A percentile compares a stretch with the other conserved stretches of the same genome.
These are phyloP conservation scores for Aspergillus fischeri DNA, from an alignment of 2,329 filamentous ascomycete genomes.

Conservation along the genomic window DNA sequence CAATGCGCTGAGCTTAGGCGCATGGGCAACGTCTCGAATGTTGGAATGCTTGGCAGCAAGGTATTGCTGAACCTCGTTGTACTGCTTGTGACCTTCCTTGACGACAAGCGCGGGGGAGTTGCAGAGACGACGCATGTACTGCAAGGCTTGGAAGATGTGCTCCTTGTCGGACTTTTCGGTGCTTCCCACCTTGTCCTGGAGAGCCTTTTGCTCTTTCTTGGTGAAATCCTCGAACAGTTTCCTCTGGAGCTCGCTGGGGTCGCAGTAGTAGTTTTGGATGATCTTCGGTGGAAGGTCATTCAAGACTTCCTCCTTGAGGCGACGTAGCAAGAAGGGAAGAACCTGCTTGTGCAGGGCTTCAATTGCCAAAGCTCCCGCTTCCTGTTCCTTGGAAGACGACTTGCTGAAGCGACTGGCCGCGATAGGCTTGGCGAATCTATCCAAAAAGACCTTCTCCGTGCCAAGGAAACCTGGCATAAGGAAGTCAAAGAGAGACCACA, in stretches of 20 bases:
- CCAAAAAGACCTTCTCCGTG: slow-evolving; percentile 92
- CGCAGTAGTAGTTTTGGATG: slow-evolving; percentile 98
- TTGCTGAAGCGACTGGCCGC: slow-evolving; percentile 93
- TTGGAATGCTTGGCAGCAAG: slow-evolving; percentile 74
- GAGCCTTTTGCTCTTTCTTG: slow-evolving; percentile 84
- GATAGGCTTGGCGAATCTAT: slow-evolving; percentile 92
- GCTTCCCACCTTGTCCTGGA: slow-evolving; percentile 76
- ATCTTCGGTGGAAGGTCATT: slow-evolving; percentile 98
- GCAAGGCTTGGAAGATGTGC: slow-evolving; percentile 97
- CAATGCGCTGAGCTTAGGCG: slow-evolving; percentile 86
- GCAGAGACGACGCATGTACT: slow-evolving; percentile 99
- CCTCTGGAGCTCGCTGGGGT: slow-evolving; percentile 89
- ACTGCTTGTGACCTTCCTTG: slow-evolving; percentile 87
- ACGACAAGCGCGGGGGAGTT: slow-evolving; percentile 96
- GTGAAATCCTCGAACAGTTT: slow-evolving; percentile 96
- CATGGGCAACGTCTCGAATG: slow-evolving; percentile 80
- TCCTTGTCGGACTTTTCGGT: slow-evolving; percentile 92
- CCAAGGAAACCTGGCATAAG: slow-evolving; percentile 98
- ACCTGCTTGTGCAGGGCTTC: slow-evolving; percentile 99
- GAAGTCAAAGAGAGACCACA: slow-evolving; percentile 98
- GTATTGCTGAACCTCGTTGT: slow-evolving; percentile 78
- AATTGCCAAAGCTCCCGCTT: slow-evolving; percentile 90
- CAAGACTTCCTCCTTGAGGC: slow-evolving; percentile 94
- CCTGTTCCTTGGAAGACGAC: slow-evolving; percentile 96
- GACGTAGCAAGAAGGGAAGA: slow-evolving; percentile 88